Conservation (phyloP, 192 early-diverging fungal genomes). For the Dimargaris cristalligena region DNA sequence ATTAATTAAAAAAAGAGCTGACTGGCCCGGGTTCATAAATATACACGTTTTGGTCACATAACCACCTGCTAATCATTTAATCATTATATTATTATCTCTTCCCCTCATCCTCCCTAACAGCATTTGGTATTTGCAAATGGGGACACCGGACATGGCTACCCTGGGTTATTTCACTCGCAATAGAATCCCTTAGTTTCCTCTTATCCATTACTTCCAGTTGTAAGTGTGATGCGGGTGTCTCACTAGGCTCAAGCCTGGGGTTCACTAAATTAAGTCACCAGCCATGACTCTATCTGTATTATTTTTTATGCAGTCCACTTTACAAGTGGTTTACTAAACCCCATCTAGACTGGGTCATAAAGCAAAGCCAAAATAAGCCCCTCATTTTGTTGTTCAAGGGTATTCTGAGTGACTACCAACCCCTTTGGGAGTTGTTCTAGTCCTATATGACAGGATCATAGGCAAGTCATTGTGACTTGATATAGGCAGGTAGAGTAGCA, state of each 20-base stretch:
- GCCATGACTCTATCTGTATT: slow-evolving; percentile 53
- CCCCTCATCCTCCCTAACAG: slow-evolving; percentile 14
- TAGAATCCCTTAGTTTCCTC: slow-evolving; percentile 43
- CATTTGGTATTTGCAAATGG: slow-evolving; percentile 53
- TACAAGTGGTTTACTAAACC: slow-evolving; percentile 56
- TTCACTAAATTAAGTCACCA: slow-evolving; percentile 48
- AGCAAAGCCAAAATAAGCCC: slow-evolving; percentile 47
- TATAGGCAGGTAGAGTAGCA: too few relatives aligned
- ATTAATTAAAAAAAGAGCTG: not conserved
- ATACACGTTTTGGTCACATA: too few relatives aligned
- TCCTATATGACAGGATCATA: slow-evolving; percentile 64
- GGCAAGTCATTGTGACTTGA: too few relatives aligned
- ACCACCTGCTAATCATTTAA: not conserved
- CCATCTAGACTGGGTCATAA: slow-evolving; percentile 43
- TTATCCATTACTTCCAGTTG: slow-evolving; percentile 18
- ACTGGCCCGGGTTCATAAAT: not conserved
- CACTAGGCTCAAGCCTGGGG: slow-evolving; percentile 10
- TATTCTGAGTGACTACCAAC: slow-evolving; percentile 73
- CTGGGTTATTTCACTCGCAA: slow-evolving; percentile 59
- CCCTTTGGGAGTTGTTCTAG: slow-evolving; percentile 75
- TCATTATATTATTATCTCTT: slow-evolving; percentile 2
- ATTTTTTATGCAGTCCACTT: slow-evolving; percentile 71
- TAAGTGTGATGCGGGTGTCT: not conserved
- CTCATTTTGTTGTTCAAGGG: slow-evolving; percentile 59
- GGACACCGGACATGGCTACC: slow-evolving; percentile 69